These are phyloP conservation scores for Ustilago sp. DNA, from an alignment of 1,284 basidiomycete genomes.

Conservation along the genomic window DNA sequence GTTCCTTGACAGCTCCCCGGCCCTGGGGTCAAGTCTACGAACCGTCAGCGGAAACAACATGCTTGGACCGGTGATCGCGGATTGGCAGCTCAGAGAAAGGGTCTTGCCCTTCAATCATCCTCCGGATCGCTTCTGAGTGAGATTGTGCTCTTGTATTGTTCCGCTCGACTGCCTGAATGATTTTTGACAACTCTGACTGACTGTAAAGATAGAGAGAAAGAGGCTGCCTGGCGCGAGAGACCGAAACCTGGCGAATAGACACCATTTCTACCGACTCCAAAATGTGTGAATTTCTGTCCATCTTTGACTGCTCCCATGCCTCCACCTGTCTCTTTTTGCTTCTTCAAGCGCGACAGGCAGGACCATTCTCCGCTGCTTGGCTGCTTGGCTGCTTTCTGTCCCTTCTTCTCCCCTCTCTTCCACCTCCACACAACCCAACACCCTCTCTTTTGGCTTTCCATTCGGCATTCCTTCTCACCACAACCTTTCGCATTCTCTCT, in stretches of 20 bases:
- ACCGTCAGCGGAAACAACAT: neutral
- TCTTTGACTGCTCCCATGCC: slow-evolving; percentile 28
- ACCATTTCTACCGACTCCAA: no score
- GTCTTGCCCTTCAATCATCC: neutral
- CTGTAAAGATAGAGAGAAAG: neutral
- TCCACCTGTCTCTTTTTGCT: slow-evolving; percentile 17
- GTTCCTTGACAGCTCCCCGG: neutral
- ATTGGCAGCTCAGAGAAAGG: neutral
- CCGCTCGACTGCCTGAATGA: no score
- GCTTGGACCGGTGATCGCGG: neutral
- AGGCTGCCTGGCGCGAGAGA: neutral
- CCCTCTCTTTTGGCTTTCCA: neutral
- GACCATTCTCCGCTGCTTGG: neutral
- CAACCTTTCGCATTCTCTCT: slow-evolving; percentile 5
- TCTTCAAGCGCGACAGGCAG: slow-evolving; percentile 4
- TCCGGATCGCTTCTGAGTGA: neutral
- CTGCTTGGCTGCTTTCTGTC: slow-evolving; percentile 2
- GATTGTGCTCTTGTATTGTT: neutral
- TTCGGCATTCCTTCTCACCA: slow-evolving; percentile 43
- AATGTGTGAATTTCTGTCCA: neutral
- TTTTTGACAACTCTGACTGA: neutral
- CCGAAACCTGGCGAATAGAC: no score
- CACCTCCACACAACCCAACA: slow-evolving; percentile 38
- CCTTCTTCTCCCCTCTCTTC: slow-evolving; percentile 6
- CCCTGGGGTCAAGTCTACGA: no score